phyloP scores from a whole-genome alignment of 192 early-diverging fungal genomes.

The Backusella luteola region DNA sequence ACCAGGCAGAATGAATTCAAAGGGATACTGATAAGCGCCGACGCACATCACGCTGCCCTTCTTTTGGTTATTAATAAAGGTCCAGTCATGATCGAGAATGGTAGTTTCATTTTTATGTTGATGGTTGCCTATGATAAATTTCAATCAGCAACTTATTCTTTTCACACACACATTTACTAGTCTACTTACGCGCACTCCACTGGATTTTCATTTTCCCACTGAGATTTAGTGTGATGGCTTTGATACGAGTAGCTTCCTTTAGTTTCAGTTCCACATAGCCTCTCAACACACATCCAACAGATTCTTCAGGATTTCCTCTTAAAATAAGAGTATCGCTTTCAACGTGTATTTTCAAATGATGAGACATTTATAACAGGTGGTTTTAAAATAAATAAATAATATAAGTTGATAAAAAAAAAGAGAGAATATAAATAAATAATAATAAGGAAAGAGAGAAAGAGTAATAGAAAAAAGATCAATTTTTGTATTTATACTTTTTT shows the following conservation, averaged over 20 bases:
- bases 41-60: slow-evolving; percentile 31
- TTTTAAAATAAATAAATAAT: neutral
- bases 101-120: slow-evolving; percentile 35
- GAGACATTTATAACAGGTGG: neutral
- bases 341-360: slow-evolving; percentile 32
- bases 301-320: slow-evolving; percentile 38
- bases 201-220: slow-evolving; percentile 51
- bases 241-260: slow-evolving; percentile 47
- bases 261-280: slow-evolving; percentile 49
- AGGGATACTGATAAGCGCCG: slow-evolving; percentile 45
- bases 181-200: slow-evolving; percentile 39
- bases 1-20: slow-evolving; percentile 56
- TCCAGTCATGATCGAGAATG: slow-evolving; percentile 54
- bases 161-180: neutral
- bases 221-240: slow-evolving; percentile 47
- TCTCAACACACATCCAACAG: slow-evolving; percentile 47
- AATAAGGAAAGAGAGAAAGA: neutral
- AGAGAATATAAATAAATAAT: neutral
- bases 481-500: neutral
- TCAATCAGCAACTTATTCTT: neutral
- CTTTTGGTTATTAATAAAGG: slow-evolving; percentile 46
- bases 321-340: slow-evolving; percentile 35
- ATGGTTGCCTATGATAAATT: neutral
- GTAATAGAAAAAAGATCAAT: neutral
- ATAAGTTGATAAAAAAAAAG: neutral